phyloP scores from a whole-genome alignment of 176 grass and related monocot species.

The Triticum aestivum region DNA sequence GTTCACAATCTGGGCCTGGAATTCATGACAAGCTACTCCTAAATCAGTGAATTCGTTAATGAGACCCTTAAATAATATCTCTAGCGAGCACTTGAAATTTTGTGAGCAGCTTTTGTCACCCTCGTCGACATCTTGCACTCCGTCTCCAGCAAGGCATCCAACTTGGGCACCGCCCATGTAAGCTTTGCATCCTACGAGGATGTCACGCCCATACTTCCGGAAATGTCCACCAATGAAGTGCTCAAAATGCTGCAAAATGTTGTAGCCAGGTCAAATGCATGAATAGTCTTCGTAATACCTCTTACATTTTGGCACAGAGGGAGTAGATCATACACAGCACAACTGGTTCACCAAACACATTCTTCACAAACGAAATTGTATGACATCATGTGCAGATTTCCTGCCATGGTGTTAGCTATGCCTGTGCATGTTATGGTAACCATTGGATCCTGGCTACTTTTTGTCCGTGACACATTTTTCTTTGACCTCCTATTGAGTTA shows the following conservation, averaged over 20 bases:
- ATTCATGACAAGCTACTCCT: slow-evolving; percentile 47
- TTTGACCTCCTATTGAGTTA: background rate
- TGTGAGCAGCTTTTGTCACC: slow-evolving; percentile 66
- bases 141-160: slow-evolving; percentile 56
- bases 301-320: no score
- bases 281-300: background rate
- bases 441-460: background rate
- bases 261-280: background rate
- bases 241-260: slow-evolving; percentile 64
- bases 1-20: slow-evolving; percentile 18
- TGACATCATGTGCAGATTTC: background rate
- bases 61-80: slow-evolving; percentile 45
- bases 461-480: background rate
- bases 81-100: slow-evolving; percentile 49
- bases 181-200: slow-evolving; percentile 67
- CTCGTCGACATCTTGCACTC: slow-evolving; percentile 69
- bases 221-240: slow-evolving; percentile 69
- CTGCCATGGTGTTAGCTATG: background rate
- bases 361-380: background rate
- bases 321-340: background rate
- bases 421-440: background rate
- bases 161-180: slow-evolving; percentile 80
- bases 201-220: slow-evolving; percentile 36
- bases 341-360: background rate
- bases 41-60: slow-evolving; percentile 47